Conservation (phyloP, 148 eudicot genomes). For the Limonium bicolor region DNA sequence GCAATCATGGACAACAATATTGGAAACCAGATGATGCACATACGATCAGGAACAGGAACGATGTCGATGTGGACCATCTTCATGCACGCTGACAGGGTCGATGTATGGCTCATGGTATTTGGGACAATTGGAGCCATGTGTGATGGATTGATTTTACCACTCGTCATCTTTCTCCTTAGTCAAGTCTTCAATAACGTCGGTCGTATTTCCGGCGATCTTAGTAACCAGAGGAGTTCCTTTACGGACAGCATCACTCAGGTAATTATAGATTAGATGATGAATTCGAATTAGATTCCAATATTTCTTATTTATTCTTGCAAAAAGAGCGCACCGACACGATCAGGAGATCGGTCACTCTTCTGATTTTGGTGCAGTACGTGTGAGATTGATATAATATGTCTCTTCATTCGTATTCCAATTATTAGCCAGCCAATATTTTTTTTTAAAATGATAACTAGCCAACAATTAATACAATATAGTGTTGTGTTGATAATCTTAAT, state of each 20-base stretch:
- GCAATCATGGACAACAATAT: no score
- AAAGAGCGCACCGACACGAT: no score
- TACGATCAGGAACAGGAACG: neutral
- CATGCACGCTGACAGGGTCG: conserved; percentile 64
- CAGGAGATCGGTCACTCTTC: no score
- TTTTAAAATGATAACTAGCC: neutral
- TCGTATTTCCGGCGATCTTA: conserved; percentile 9
- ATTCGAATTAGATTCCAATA: neutral
- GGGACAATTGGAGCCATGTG: conserved; percentile 53
- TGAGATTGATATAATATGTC: no score
- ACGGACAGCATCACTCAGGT: conserved; percentile 42
- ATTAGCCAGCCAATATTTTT: no score
- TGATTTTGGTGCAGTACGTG: no score
- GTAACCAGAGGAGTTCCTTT: conserved; percentile 9
- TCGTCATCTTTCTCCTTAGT: conserved; percentile 27
- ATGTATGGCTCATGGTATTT: conserved; percentile 35
- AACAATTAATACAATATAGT: neutral
- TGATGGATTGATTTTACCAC: conserved; percentile 55
- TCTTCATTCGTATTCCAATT: no score
- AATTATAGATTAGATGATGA: neutral
- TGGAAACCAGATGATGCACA: no score
- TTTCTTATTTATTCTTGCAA: neutral
- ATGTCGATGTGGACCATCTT: conserved; percentile 43
- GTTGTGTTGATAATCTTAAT: neutral
- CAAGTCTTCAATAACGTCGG: conserved; percentile 60